These are phyloP conservation scores for Yamadazyma philogaea DNA, from an alignment of 805 yeast species.

Conservation along the genomic window DNA sequence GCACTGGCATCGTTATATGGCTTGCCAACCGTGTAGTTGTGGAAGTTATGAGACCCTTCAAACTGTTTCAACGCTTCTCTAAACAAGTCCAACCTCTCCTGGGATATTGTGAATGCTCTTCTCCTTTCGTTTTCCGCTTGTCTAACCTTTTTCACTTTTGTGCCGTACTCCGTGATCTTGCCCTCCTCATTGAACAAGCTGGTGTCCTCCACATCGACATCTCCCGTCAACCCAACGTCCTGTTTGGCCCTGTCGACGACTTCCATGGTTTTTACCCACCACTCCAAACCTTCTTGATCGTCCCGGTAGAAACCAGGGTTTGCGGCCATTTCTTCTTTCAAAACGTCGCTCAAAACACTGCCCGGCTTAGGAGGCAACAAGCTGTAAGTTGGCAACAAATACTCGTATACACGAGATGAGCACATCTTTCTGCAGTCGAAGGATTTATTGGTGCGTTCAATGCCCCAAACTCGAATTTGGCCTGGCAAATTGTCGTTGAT, in stretches of 20 bases:
- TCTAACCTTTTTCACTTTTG: conserved; percentile 45
- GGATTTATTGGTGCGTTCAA: conserved; percentile 80
- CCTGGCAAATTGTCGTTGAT: conserved; percentile 78
- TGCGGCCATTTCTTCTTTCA: conserved; percentile 49
- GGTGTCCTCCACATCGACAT: conserved; percentile 2
- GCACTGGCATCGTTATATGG: conserved; percentile 82
- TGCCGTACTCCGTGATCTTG: conserved; percentile 30
- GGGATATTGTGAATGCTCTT: conserved; percentile 63
- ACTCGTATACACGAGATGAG: conserved; percentile 93
- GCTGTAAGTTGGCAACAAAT: conserved; percentile 86
- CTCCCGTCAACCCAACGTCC: conserved; percentile 6
- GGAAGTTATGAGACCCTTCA: conserved; percentile 89
- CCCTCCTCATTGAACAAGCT: conserved; percentile 33
- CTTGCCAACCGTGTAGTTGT: conserved; percentile 83
- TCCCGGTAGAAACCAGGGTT: conserved; percentile 58
- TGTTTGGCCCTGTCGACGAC: conserved; percentile 5
- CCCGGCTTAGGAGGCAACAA: conserved; percentile 87
- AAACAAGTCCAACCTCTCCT: conserved; percentile 59
- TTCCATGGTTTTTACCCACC: conserved; percentile 58
- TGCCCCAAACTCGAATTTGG: conserved; percentile 91
- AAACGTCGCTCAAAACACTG: conserved; percentile 59
- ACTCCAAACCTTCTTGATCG: conserved; percentile 66
- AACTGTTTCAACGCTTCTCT: conserved; percentile 69
- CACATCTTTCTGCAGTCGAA: conserved; percentile 96
- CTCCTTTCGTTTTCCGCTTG: conserved; percentile 64